Evolutionary conservation across 306 rosid genomes (phyloP), one percentile per base, ranked within the genome.

Genomic region (Cucurbita maxima): DNA sequence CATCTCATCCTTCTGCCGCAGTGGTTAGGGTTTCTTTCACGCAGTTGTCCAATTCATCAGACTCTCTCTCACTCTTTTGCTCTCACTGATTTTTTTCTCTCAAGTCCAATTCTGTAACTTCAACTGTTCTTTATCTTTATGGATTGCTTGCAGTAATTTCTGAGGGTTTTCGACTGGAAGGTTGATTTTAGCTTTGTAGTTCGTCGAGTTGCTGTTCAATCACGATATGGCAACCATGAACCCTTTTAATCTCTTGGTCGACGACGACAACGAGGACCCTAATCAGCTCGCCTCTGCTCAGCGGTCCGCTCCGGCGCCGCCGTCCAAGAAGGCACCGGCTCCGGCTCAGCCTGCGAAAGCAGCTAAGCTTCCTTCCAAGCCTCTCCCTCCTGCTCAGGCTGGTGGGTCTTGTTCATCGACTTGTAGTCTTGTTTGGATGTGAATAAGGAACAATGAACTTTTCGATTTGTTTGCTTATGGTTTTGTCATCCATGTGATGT

Each of bases 281-380:
- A 77, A 51, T 50, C 89, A 81, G 44, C 87, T 87, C 43, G 43
- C 79, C 19, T 85, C 88, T 6, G 87, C 83, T 45, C 75, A 68
- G 58, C 80, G 77, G 66, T 68, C 78, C 64, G 79, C 79, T 78
- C 70, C 71, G 16, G 41, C 78, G 12, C 57, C 76, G 7, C 55
- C 79, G 14, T 57, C 66, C 10, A 83, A 85, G 89, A 83, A 84
- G 71, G 61, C 76, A 5, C 74, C 54, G n/a, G 69, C 76, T 75
- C 84, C 51, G 9, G 83, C 81, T 68, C 84, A 69, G 76, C 81
- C 85, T 1, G 81, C 83, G 3, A 81, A 84, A 82, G 79, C 89
- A 3, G 89, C 87, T 7, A 85, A 83, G 79, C 80, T 87, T 1
- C 92, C 92, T 3, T 77, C 87, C 77, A 87, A 87, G 87, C 92